Evolutionary conservation across 306 rosid species (phyloP).

Genomic region (Lathyrus sativus): DNA sequence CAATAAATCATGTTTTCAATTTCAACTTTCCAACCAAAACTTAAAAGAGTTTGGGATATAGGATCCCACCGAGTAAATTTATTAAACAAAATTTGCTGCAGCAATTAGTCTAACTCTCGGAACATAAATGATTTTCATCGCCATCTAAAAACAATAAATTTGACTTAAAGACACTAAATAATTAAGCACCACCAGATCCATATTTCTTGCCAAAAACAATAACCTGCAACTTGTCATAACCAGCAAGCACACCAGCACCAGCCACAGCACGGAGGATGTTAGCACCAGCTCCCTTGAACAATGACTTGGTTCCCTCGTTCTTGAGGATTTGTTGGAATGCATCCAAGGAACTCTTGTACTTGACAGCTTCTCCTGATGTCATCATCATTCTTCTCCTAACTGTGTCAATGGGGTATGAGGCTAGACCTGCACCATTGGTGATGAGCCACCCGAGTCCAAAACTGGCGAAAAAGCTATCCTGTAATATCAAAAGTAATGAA

Average conservation of each 20-base stretch:
- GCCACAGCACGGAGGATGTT: slow-evolving; percentile 90
- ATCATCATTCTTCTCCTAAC: slow-evolving; percentile 99
- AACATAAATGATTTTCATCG: slow-evolving; percentile 76
- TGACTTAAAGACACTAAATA: neutral
- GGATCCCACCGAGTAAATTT: slow-evolving; percentile 66
- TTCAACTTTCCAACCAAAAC: slow-evolving; percentile 41
- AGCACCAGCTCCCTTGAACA: slow-evolving; percentile 96
- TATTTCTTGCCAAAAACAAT: slow-evolving; percentile 79
- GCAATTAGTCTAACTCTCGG: slow-evolving; percentile 49
- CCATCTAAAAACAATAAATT: slow-evolving; percentile 59
- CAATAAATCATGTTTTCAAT: slow-evolving; percentile 47
- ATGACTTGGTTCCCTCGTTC: slow-evolving; percentile 86
- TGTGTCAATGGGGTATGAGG: slow-evolving; percentile 91
- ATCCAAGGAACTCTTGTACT: slow-evolving; percentile 82
- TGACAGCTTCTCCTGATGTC: slow-evolving; percentile 95
- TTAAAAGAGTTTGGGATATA: slow-evolving; percentile 53
- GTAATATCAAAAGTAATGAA: slow-evolving; percentile 20
- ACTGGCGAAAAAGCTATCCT: slow-evolving; percentile 89
- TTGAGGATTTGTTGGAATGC: slow-evolving; percentile 76
- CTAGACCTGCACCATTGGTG: slow-evolving; percentile 89
- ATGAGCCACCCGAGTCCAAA: slow-evolving; percentile 94
- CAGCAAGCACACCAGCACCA: slow-evolving; percentile 96
- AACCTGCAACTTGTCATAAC: slow-evolving; percentile 88
- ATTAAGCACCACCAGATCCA: slow-evolving; percentile 77
- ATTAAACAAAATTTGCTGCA: slow-evolving; percentile 73